Conservation (phyloP, 2,329 filamentous ascomycete genomes). For the Penicillium glabrum region DNA sequence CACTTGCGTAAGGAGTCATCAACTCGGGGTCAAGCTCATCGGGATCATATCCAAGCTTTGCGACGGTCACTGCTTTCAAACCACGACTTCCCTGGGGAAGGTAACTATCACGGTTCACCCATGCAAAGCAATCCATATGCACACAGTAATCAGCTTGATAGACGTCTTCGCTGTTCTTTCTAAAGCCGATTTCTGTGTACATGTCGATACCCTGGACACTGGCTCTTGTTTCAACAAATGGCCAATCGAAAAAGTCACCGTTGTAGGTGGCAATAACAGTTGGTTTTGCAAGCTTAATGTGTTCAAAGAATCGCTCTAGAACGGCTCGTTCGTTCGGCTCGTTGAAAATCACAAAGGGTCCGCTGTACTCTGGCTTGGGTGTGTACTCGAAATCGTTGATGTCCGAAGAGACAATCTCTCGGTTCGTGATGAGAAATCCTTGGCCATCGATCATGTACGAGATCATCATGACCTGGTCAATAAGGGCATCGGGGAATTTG, state of each 20-base stretch:
- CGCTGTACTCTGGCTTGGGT: constrained; percentile 91
- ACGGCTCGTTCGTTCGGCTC: constrained; percentile 88
- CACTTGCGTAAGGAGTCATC: constrained; percentile 86
- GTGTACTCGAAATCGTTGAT: constrained; percentile 98
- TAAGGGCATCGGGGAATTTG: constrained; percentile 91
- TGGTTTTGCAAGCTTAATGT: constrained; percentile 90
- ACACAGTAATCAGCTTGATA: constrained; percentile 95
- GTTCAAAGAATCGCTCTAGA: constrained; percentile 89
- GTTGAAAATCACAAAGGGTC: constrained; percentile 97
- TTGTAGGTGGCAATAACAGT: constrained; percentile 99
- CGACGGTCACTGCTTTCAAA: constrained; percentile 94
- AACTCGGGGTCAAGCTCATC: constrained; percentile 96
- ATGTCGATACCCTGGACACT: constrained; percentile 96
- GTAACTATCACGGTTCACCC: constrained; percentile 98
- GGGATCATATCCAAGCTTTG: constrained; percentile 96
- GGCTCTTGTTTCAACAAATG: constrained; percentile 90
- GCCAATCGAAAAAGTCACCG: constrained; percentile 99
- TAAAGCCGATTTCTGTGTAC: constrained; percentile 98
- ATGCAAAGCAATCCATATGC: constrained; percentile 98
- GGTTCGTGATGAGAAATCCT: constrained; percentile 95
- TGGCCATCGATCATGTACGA: constrained; percentile 99
- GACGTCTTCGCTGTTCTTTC: constrained; percentile 91
- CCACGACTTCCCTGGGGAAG: constrained; percentile 95
- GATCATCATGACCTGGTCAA: constrained; percentile 99
- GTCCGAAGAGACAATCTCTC: constrained; percentile 96